phyloP scores from a whole-genome alignment of 2,329 filamentous ascomycete species.

The Diaporthe sp. region DNA sequence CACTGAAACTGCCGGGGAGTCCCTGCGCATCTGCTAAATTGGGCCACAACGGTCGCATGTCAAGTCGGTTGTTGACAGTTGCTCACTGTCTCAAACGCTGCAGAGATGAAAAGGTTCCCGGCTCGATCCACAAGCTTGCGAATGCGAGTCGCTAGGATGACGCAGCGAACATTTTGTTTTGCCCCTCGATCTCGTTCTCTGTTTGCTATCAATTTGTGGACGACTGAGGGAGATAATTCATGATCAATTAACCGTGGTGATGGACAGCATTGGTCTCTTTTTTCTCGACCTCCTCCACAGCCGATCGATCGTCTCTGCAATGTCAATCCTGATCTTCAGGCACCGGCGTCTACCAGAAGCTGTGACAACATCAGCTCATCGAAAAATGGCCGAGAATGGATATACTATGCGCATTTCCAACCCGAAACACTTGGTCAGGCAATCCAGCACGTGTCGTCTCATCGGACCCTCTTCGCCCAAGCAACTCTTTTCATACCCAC shows the following conservation, averaged over 20 bases:
- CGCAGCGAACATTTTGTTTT: neutral
- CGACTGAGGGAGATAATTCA: neutral
- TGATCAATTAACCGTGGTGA: neutral
- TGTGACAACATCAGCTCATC: slow-evolving; percentile 11
- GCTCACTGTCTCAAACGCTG: neutral
- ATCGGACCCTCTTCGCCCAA: slow-evolving; percentile 6
- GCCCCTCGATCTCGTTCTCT: neutral
- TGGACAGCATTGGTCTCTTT: neutral
- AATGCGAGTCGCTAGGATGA: neutral
- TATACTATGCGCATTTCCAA: slow-evolving; percentile 4
- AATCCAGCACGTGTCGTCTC: slow-evolving; percentile 24
- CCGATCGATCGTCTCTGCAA: neutral
- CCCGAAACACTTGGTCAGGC: slow-evolving; percentile 15
- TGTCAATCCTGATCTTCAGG: slow-evolving; percentile 34
- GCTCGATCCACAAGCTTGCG: slow-evolving; percentile 17
- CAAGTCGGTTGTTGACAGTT: neutral
- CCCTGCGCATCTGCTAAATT: slow-evolving; percentile 10
- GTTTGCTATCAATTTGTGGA: neutral
- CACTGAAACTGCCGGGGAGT: slow-evolving; percentile 31
- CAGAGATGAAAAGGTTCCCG: slow-evolving; percentile 22
- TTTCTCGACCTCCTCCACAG: neutral
- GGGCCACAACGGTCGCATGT: slow-evolving; percentile 6
- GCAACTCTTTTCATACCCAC: neutral
- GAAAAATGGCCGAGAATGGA: neutral
- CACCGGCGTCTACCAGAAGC: neutral